These are phyloP conservation scores for Zoysia matrella DNA, from an alignment of 202 grass and related monocot genomes.

Conservation along the genomic window DNA sequence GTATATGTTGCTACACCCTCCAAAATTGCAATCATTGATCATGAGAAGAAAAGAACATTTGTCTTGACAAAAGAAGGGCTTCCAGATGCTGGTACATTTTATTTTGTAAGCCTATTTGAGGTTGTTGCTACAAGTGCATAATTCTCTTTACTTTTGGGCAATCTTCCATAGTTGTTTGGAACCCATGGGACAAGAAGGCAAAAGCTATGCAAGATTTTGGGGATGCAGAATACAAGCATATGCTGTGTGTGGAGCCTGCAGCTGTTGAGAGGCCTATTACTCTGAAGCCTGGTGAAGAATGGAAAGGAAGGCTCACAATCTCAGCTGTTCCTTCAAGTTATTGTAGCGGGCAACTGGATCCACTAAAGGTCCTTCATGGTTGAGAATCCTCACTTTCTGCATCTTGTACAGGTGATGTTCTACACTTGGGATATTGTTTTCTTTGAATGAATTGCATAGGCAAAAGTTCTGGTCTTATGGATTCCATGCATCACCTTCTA, in stretches of 20 bases:
- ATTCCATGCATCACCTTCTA: background rate
- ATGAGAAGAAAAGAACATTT: slow-evolving; percentile 98
- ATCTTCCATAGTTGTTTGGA: slow-evolving; percentile 77
- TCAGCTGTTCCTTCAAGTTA: slow-evolving; percentile 91
- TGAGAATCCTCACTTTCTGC: slow-evolving; percentile 50
- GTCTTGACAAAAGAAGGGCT: slow-evolving; percentile 93
- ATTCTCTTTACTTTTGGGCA: background rate
- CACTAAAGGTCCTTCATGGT: slow-evolving; percentile 70
- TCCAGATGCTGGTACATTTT: slow-evolving; percentile 81
- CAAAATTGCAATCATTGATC: slow-evolving; percentile 97
- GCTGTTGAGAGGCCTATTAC: no score
- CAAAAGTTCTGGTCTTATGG: no score
- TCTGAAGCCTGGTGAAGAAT: slow-evolving; percentile 55
- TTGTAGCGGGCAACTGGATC: slow-evolving; percentile 90
- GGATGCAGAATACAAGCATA: slow-evolving; percentile 85
- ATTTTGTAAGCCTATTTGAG: background rate
- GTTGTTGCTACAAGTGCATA: slow-evolving; percentile 10
- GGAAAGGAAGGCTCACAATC: slow-evolving; percentile 79
- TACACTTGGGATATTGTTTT: background rate
- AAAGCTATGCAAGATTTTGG: slow-evolving; percentile 93
- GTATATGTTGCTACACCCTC: slow-evolving; percentile 79
- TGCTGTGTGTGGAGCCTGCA: slow-evolving; percentile 37
- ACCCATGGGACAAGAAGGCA: slow-evolving; percentile 93
- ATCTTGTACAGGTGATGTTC: slow-evolving; percentile 64
- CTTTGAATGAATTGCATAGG: background rate